Evolutionary conservation across 768 basidiomycete genomes (phyloP), one percentile per base, ranked within the genome.

Genomic region (Lyophyllum decastes): DNA sequence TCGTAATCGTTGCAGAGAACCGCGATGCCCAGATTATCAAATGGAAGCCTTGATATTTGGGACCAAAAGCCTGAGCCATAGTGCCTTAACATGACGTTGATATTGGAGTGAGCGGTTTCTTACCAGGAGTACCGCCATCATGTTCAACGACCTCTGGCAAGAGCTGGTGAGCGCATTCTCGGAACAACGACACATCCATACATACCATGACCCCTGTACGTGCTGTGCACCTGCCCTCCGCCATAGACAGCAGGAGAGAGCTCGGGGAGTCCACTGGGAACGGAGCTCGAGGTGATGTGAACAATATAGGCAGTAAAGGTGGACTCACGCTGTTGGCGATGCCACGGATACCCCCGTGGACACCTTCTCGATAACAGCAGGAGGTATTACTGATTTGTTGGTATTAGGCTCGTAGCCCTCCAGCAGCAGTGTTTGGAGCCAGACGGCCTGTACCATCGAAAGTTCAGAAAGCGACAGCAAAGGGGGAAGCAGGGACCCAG

Each of bases 161-260:
- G 48, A 52, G 21, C 41, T 2, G 34, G 48, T 35, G 10, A 47
- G 16, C 35, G 14, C 40, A 24, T 50, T 24, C 16, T 25, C 4
- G 19, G 30, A 30, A 17, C 2, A 27, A 12, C 6, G 9, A 17
- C 22, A 43, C 11, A 10, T 25, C 4, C 4, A 3, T 3, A 8
- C 52, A 9, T 33, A 67, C 64, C 64, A 43, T 65, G 58, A 3
- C 64, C 63, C 11, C 64, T 52, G 51, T 66, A 68, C 1, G 62
- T 65, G 2, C 55, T 54, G 7, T 64, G 62, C 19, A 17, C 4
- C 40, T 64, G 66, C 6, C 64, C 69, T 1, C 66, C 67, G 16
- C 69, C 69, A 52, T 68, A 70, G 2, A 70, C 69, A 1, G 48
- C 10, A 3, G 67, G 64, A 0, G 65, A 65, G 7, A 66, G 47